Base-by-base conservation (phyloP, 306 rosid species). In the Begonia peltatifolia region DNA sequence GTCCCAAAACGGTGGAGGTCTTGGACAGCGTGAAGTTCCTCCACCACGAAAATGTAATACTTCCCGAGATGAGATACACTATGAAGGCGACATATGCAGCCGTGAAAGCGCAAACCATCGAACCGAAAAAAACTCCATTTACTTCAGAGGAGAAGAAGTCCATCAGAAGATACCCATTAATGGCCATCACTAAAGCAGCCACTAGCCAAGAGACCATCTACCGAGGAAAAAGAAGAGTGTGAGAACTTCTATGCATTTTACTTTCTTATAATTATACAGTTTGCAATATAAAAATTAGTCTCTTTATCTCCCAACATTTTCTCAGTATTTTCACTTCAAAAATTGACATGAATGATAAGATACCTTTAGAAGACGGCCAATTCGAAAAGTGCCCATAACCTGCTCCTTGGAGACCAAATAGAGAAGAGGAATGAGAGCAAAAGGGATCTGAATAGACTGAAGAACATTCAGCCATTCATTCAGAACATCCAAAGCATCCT, bases 381-480 rank as follows among this genome's bases (percentile, higher is more conserved):
- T 86, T 71, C 30, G 75, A 71, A 92, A 92, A 75, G 61, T 62
- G 41, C 96, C 99, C 99, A 92, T 92, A 63, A 92, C 65, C 42
- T 65, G 93, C 78, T 86, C 99, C 74, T 79, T 92, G 1, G 99
- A 83, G 44, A 81, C 99, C 83, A 92, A 68, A 72, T 74, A 86
- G 25, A 92, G 94, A 68, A 92, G 73, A 62, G 99, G 99, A 70
- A 92, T 83, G 50, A 92, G 77, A 15, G 99, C 99, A 74, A 92
- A 92, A 49, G 99, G 99, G 56, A 92, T 86, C 71, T 92, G 99
- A 62, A 92, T 67, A 50, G 99, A 92, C 75, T 86, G 99, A 50
- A 92, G 95, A 62, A 92, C 79, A 72, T 92, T 92, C 50, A 92
- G 99, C 99, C 99, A 92, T 78, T 92, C 87, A 67, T 92, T 92